phyloP scores from a whole-genome alignment of 148 eudicot species.

The Selenicereus undatus region DNA sequence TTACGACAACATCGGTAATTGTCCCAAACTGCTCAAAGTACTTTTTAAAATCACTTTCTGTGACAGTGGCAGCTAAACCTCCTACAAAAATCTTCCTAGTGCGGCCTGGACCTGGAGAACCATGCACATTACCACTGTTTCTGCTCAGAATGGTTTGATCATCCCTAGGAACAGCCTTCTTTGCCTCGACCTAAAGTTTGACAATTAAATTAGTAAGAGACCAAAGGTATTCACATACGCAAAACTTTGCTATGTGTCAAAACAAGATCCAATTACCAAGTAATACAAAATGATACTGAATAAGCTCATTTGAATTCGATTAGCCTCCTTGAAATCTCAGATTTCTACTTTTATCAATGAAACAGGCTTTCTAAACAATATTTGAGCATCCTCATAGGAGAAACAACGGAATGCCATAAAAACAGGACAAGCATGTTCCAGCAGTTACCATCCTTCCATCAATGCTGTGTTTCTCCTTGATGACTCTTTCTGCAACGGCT shows the following conservation, averaged over 20 bases:
- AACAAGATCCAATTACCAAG: not conserved
- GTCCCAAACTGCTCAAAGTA: slow-evolving; percentile 72
- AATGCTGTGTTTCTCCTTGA: slow-evolving; percentile 69
- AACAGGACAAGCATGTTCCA: not conserved
- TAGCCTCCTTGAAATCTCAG: not conserved
- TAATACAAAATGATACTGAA: not conserved
- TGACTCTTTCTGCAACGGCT: slow-evolving; percentile 66
- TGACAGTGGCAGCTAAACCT: slow-evolving; percentile 62
- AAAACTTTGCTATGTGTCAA: not conserved
- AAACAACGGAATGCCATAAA: not conserved
- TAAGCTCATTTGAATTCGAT: not conserved
- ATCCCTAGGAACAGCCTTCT: slow-evolving; percentile 71
- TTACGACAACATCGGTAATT: slow-evolving; percentile 67
- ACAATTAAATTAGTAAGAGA: slow-evolving; percentile 2
- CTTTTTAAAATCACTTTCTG: slow-evolving; percentile 52
- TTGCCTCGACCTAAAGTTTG: slow-evolving; percentile 57
- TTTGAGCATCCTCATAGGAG: not conserved
- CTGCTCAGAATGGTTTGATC: slow-evolving; percentile 50
- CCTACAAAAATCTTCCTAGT: slow-evolving; percentile 73
- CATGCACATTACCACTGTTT: slow-evolving; percentile 43
- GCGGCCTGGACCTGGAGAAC: slow-evolving; percentile 53
- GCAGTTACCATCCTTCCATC: slow-evolving; percentile 76
- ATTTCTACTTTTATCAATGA: not conserved
- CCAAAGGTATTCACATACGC: not conserved
- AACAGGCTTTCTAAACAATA: not conserved